Conservation (phyloP, 2,329 filamentous ascomycete species). For the Exophiala sp. region DNA sequence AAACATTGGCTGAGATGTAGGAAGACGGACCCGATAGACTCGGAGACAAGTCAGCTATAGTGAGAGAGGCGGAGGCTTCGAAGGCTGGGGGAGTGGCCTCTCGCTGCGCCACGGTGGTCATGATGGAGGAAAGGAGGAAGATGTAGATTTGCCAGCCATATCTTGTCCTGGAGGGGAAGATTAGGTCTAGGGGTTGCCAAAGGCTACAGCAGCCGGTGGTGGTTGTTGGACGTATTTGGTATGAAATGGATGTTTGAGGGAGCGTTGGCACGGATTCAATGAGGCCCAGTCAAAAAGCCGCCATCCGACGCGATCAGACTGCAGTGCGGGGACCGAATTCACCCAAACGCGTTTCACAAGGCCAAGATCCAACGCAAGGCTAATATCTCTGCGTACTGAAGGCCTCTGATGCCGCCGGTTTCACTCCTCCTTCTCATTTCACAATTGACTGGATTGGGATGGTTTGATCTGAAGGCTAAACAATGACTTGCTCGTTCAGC, state of each 20-base stretch:
- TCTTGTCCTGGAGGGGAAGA: neutral
- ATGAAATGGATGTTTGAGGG: neutral
- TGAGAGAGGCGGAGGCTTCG: slow-evolving; percentile 9
- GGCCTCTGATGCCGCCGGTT: neutral
- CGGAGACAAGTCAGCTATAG: slow-evolving; percentile 40
- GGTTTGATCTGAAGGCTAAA: neutral
- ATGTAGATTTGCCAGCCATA: slow-evolving; percentile 11
- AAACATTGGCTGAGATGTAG: slow-evolving; percentile 64
- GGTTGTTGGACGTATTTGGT: neutral
- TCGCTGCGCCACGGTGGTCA: slow-evolving; percentile 16
- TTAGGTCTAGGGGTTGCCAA: neutral
- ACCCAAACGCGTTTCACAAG: slow-evolving; percentile 14
- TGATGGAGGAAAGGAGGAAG: slow-evolving; percentile 7
- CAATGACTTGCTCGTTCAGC: neutral
- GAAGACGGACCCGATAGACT: slow-evolving; percentile 28
- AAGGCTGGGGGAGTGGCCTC: slow-evolving; percentile 5
- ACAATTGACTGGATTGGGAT: slow-evolving; percentile 2
- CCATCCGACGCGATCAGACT: slow-evolving; percentile 11
- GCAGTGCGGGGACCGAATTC: slow-evolving; percentile 6
- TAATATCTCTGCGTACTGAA: neutral
- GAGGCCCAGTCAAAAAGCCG: slow-evolving; percentile 12
- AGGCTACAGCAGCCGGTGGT: too few relatives aligned
- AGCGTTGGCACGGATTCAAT: slow-evolving; percentile 3
- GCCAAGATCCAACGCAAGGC: neutral
- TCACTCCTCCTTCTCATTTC: slow-evolving; percentile 1